Evolutionary conservation across 257 asterid species (phyloP).

Genomic region (Datura wrightii): DNA sequence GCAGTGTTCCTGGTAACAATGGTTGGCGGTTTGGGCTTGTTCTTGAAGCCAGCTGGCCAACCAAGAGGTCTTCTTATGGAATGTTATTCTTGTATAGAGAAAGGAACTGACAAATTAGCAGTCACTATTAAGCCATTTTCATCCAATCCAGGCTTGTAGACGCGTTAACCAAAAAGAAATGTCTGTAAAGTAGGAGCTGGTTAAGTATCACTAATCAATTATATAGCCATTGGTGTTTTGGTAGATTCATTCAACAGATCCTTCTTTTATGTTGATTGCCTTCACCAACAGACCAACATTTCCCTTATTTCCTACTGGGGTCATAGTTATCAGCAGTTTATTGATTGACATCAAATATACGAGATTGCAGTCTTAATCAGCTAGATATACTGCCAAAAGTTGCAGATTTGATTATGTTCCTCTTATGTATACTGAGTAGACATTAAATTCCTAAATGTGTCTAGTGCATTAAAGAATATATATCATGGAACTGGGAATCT

Average conservation of each 20-base stretch:
- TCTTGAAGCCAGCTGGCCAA: slow-evolving; percentile 81
- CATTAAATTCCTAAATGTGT: neutral
- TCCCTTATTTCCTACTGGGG: neutral
- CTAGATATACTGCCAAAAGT: neutral
- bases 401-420: neutral
- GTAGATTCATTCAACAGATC: slow-evolving; percentile 49
- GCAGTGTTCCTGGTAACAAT: slow-evolving; percentile 79
- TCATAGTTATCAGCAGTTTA: neutral
- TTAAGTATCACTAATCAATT: slow-evolving; percentile 51
- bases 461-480: slow-evolving; percentile 32
- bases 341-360: neutral
- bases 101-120: slow-evolving; percentile 28
- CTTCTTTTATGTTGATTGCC: slow-evolving; percentile 64
- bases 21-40: slow-evolving; percentile 87
- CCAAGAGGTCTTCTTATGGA: slow-evolving; percentile 68
- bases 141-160: neutral
- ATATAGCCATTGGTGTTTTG: slow-evolving; percentile 34
- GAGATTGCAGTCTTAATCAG: neutral
- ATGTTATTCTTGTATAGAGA: slow-evolving; percentile 38
- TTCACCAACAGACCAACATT: slow-evolving; percentile 44
- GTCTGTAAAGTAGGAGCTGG: slow-evolving; percentile 63
- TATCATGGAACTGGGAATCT: slow-evolving; percentile 37
- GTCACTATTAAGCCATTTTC: slow-evolving; percentile 34
- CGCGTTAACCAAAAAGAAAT: slow-evolving; percentile 37
- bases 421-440: neutral